Evolutionary conservation across 2,329 filamentous ascomycete genomes (phyloP), one percentile per base, ranked within the genome.

Genomic region (Claviceps purpurea): DNA sequence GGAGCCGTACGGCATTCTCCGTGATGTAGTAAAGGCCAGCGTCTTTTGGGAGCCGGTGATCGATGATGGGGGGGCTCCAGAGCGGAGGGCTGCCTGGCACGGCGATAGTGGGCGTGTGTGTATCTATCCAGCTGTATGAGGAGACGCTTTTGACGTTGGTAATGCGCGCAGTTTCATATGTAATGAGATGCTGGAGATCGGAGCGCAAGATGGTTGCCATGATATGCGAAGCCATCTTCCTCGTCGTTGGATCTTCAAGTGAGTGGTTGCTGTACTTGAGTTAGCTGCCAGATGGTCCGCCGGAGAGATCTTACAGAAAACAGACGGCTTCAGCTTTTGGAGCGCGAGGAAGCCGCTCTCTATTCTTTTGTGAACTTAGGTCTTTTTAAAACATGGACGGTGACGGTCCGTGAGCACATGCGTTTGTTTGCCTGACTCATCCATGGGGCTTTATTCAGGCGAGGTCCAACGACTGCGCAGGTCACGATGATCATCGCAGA

Each of bases 101-200:
- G 24, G 65, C 64, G 54, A 77, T 75, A 24, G 68, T 72, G 5
- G 72, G 68, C 6, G 53, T 59, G 0, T 61, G 51, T 26, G 62
- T 61, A 50, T 71, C 66, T 49, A 74, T 64, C 73, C 73, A 77
- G 57, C 72, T 76, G 60, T 77, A 77, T 2, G 74, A 77, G 2
- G 73, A 63, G 11, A 76, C 54, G 47, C 68, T 62, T 50, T 67
- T 60, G 8, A 69, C 64, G 34, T 69, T 57, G 4, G 63, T 66
- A 53, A 74, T 72, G 4, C 16, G n/a, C 18, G 61, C 45, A 26
- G 46, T 14, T 7, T 10, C 37, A 5, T 20, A 20, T 18, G 41
- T 10, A 16, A 37, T 43, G n/a, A 47, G 18, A 30, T 26, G 18
- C 37, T 34, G 42, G 2, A 51, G 22, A 41, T 47, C 20, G 10